Conservation (phyloP, 495 filamentous ascomycete species). For the Polyplosphaeria fusca region DNA sequence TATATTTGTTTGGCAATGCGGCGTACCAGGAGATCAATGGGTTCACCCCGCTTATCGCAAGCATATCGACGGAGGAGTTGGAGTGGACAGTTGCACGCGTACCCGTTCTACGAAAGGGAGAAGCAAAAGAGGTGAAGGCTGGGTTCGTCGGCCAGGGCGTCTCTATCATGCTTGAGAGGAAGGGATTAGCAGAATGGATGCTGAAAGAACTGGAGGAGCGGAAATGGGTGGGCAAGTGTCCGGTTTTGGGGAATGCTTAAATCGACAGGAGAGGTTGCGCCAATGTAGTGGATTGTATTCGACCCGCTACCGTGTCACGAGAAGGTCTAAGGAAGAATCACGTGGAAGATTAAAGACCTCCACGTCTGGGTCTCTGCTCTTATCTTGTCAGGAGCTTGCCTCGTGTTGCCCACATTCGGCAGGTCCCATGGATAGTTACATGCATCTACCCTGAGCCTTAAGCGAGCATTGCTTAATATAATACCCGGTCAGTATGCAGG, state of each 20-base stretch:
- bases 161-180: neutral
- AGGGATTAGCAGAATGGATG: neutral
- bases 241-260: neutral
- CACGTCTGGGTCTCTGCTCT: no score
- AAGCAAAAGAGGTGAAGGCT: neutral
- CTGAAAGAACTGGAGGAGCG: neutral
- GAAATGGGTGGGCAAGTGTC: slow-evolving; percentile 1
- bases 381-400: no score
- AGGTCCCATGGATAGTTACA: no score
- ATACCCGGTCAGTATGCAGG: no score
- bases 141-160: neutral
- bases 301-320: no score
- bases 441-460: no score
- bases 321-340: no score
- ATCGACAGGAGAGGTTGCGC: no score
- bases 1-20: neutral
- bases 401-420: no score
- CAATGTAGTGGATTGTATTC: no score
- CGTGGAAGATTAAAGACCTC: no score
- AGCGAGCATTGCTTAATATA: no score
- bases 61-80: neutral
- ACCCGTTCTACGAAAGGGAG: neutral
- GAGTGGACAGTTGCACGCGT: neutral
- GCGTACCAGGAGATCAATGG: neutral
- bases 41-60: neutral